Percentiles rank a stretch among this genome's conserved stretches.
Conservation (phyloP, 1,139 yeast genomes). For the Geotrichum candidum region DNA sequence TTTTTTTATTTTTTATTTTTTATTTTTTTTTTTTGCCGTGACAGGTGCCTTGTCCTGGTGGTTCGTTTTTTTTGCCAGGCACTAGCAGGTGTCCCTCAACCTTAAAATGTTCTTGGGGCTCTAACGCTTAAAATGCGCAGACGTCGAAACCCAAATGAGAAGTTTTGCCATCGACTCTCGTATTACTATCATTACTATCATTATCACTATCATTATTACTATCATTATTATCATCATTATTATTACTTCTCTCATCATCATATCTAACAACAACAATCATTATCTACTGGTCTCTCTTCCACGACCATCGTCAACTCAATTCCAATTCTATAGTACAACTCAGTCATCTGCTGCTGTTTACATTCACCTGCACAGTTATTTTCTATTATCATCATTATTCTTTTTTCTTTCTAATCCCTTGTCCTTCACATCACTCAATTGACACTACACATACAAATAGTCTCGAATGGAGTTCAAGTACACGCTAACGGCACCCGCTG, state of each 20-base stretch:
- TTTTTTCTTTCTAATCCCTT: background rate
- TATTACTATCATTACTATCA: background rate
- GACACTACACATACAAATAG: no score
- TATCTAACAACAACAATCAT: background rate
- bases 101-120: no score
- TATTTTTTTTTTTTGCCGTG: no score
- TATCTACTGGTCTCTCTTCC: background rate
- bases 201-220: background rate
- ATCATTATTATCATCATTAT: background rate
- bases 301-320: background rate
- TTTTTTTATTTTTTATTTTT: no score
- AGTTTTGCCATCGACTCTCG: no score
- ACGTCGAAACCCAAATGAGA: no score
- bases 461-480: conserved; percentile 32
- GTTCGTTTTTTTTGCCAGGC: no score
- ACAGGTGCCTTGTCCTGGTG: no score
- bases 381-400: background rate
- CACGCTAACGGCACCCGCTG: conserved; percentile 35
- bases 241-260: background rate
- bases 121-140: no score
- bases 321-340: no score
- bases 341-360: no score
- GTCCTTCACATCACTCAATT: background rate
- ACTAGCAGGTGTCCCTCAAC: no score
- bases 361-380: background rate